Percentiles rank a stretch among this genome's conserved stretches.
phyloP scores from a whole-genome alignment of 371 early-diverging fungal species.

The Syncephalastrum sp. region DNA sequence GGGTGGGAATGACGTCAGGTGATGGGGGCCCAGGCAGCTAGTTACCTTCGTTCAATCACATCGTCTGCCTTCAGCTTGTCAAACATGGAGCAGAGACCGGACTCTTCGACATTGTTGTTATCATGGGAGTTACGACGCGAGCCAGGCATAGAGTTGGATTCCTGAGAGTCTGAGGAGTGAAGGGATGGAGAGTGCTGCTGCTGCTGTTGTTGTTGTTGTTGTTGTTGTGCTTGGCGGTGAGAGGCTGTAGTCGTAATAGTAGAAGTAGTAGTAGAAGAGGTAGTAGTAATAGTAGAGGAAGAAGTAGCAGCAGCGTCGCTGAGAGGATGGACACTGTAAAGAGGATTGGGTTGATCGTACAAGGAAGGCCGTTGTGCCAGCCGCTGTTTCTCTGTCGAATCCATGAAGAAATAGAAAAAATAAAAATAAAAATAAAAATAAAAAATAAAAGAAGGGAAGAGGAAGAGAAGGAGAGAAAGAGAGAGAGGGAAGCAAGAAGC shows the following conservation, averaged over 20 bases:
- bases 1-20: background rate
- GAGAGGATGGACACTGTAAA: constrained; percentile 7
- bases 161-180: constrained; percentile 15
- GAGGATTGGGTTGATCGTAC: no score
- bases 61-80: constrained; percentile 13
- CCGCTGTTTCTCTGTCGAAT: constrained; percentile 9
- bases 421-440: constrained; percentile 2
- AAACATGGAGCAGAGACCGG: constrained; percentile 14
- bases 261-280: background rate
- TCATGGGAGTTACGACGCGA: constrained; percentile 41
- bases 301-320: constrained; percentile 2
- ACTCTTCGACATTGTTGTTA: constrained; percentile 13
- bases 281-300: background rate
- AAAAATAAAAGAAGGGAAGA: background rate
- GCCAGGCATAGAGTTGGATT: constrained; percentile 34
- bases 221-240: background rate
- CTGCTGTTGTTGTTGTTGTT: constrained; percentile 6
- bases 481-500: constrained; percentile 1
- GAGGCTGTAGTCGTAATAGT: constrained; percentile 1
- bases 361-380: background rate
- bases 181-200: constrained; percentile 4
- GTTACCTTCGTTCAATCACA: constrained; percentile 14
- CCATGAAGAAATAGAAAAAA: constrained; percentile 5
- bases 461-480: background rate
- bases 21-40: background rate